Evolutionary conservation across 2,329 filamentous ascomycete genomes (phyloP), one percentile per base, ranked within the genome.

Genomic region (Talaromyces sp.): DNA sequence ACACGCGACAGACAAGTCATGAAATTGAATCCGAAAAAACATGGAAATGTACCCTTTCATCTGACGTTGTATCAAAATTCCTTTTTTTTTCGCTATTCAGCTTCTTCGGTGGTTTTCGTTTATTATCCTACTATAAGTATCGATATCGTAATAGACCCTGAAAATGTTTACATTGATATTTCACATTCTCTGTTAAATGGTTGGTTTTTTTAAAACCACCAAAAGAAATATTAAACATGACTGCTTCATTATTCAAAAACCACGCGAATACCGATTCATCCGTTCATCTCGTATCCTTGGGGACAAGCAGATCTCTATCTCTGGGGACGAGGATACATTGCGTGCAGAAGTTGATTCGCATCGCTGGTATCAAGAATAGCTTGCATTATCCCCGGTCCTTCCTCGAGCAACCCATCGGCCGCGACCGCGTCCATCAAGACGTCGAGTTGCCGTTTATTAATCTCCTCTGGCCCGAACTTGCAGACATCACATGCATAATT

Each of bases 401-500:
- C 35, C 17, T n/a, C 14, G 35, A n/a, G 17, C 35, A 38, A 38
- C 43, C 43, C 43, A 21, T 46, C 19, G 19, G 19, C 19, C 5
- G 10, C 43, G 10, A 8, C 43, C 9, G 21, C 8, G 14, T 24
- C 4, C 17, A 27, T 58, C 3, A 55, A 26, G 51, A 55, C 51
- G 8, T 61, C 41, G 3, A 70, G 68, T 68, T 86, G 87, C 58
- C 86, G 80, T 67, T 73, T 81, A 67, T 82, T 82, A 63, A 92
- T 72, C 17, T 78, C 82, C 43, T 77, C 73, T 0, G 80, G 69
- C 0, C 78, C 78, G 68, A 92, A 87, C 73, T 91, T 92, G 71
- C 91, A 89, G 78, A 85, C 89, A 71, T 93, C 89, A 68, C 89
- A 93, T 2, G 89, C 89, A 77, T 84, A 89, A 65, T 91, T 85